phyloP scores from a whole-genome alignment of 2,329 filamentous ascomycete genomes.

The Arthrocladium fulminans region DNA sequence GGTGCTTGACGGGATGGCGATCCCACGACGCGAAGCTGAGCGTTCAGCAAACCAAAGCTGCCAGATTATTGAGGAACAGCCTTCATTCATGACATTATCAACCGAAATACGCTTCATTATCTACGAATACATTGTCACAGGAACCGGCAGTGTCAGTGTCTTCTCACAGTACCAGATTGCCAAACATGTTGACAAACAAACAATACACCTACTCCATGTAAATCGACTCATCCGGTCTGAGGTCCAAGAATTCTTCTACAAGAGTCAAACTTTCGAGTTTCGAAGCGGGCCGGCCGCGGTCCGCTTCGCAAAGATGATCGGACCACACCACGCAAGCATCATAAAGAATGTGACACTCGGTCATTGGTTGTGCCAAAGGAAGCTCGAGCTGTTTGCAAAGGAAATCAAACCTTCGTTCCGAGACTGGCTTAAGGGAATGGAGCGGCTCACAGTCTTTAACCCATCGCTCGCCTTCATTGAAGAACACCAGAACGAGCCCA shows the following conservation, averaged over 20 bases:
- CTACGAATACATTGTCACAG: not conserved
- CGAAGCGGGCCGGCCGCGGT: not conserved
- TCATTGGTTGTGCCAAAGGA: not conserved
- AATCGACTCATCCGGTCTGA: not conserved
- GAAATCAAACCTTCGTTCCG: not conserved
- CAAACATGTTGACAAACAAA: not conserved
- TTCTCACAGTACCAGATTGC: not conserved
- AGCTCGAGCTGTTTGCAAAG: not conserved
- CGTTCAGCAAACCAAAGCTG: not conserved
- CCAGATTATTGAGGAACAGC: not conserved
- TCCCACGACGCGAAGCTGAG: too few species aligned
- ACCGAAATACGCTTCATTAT: not conserved
- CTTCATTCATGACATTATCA: not conserved
- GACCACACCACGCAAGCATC: conserved; percentile 4
- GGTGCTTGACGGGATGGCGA: too few species aligned
- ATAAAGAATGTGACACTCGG: not conserved
- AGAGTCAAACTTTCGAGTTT: conserved; percentile 1
- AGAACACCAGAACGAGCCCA: not conserved
- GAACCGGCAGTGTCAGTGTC: not conserved
- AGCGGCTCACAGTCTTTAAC: not conserved
- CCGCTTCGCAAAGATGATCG: conserved; percentile 1
- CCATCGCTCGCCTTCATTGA: not conserved
- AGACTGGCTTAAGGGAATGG: not conserved
- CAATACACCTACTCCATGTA: not conserved
- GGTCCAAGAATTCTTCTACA: conserved; percentile 7